Conservation (phyloP, 148 eudicot species). For the Vaccinium vitisidaea region DNA sequence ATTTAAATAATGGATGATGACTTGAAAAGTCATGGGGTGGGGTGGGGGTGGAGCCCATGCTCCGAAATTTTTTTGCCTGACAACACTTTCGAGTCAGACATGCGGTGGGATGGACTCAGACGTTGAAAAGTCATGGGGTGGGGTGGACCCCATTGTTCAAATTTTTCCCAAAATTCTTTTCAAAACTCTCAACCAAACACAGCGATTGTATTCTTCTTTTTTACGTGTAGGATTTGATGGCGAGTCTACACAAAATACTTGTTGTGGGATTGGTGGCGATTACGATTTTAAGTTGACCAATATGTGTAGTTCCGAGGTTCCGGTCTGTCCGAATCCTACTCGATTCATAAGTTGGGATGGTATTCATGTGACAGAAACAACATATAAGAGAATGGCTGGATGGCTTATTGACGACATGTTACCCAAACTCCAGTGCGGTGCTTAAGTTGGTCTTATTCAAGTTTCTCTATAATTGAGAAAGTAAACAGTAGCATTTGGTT, state of each 20-base stretch:
- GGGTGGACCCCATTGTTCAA: too few relatives aligned
- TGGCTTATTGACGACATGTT: neutral
- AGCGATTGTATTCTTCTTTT: neutral
- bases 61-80: too few relatives aligned
- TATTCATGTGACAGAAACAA: slow-evolving; percentile 9
- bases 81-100: too few relatives aligned
- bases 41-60: too few relatives aligned
- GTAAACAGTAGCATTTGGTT: too few relatives aligned
- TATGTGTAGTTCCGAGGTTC: neutral
- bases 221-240: slow-evolving; percentile 15
- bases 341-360: slow-evolving; percentile 18
- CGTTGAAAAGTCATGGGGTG: too few relatives aligned
- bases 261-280: slow-evolving; percentile 17
- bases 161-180: too few relatives aligned
- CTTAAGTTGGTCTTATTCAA: neutral
- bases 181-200: too few relatives aligned
- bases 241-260: neutral
- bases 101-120: too few relatives aligned
- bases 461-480: too few relatives aligned
- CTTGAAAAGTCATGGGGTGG: too few relatives aligned
- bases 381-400: neutral
- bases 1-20: too few relatives aligned
- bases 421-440: neutral
- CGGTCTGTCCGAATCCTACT: slow-evolving; percentile 12
- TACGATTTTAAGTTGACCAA: neutral